A percentile compares a stretch with the other conserved stretches of the same genome.
Conservation (phyloP, 2,329 filamentous ascomycete species). For the Fusarium pseudonygamai region DNA sequence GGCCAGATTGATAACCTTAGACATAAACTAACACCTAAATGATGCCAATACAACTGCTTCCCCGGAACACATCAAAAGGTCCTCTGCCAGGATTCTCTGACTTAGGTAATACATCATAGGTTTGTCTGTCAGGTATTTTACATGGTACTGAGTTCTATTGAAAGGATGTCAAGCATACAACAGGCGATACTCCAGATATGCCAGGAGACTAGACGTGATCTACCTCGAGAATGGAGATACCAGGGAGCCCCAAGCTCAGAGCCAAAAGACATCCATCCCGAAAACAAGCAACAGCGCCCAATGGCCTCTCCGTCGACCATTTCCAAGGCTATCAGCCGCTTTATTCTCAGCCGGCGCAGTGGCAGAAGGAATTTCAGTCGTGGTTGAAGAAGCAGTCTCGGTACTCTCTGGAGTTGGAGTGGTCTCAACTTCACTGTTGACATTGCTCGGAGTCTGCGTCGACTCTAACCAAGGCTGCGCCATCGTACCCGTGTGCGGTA, state of each 20-base stretch:
- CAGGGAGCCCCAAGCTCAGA: not conserved
- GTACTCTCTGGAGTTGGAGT: not conserved
- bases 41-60: too few species aligned
- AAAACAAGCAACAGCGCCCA: not conserved
- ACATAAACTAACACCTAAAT: too few species aligned
- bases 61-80: too few species aligned
- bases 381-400: fast-evolving
- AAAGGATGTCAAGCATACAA: too few species aligned
- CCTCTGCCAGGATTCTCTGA: too few species aligned
- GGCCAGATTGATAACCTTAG: too few species aligned
- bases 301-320: fast-evolving
- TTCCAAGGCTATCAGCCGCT: not conserved
- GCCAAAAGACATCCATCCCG: not conserved
- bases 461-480: not conserved
- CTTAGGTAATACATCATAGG: too few species aligned
- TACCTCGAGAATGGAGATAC: not conserved
- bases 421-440: fast-evolving
- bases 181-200: too few species aligned
- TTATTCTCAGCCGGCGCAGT: not conserved
- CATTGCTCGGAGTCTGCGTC: not conserved
- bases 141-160: too few species aligned
- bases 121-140: too few species aligned
- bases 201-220: too few species aligned
- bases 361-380: fast-evolving
- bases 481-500: not conserved